Evolutionary conservation across 2,329 filamentous ascomycete genomes (phyloP).

Genomic region (Ophiostoma fasciatum): DNA sequence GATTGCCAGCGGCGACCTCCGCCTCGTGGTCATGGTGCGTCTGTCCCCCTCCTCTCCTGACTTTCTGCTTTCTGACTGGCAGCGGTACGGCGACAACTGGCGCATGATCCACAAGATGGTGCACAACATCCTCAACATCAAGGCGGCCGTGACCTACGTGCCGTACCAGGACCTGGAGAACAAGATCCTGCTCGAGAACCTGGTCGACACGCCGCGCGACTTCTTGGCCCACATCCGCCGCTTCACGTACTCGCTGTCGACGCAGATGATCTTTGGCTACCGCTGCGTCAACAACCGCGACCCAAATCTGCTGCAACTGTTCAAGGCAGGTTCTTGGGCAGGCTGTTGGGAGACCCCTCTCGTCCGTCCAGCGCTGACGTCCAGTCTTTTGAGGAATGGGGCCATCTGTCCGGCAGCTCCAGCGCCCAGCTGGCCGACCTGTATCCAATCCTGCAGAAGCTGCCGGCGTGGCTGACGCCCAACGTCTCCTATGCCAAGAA

Average conservation of each 20-base stretch:
- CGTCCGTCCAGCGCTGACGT: not conserved
- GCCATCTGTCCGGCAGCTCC: not conserved
- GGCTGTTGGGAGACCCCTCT: not conserved
- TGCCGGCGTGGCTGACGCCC: conserved; percentile 28
- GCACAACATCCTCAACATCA: conserved; percentile 32
- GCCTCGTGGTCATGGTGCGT: not conserved
- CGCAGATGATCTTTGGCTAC: conserved; percentile 11
- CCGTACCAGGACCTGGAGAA: conserved; percentile 42
- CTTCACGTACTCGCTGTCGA: conserved; percentile 8
- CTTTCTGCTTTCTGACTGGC: too few species aligned
- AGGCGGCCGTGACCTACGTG: conserved; percentile 31
- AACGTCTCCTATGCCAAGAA: conserved; percentile 24
- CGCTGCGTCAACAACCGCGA: conserved; percentile 6
- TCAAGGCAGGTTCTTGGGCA: not conserved
- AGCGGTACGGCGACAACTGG: conserved; percentile 20
- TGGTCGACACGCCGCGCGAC: conserved; percentile 22
- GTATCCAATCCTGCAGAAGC: conserved; percentile 13
- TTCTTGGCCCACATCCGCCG: conserved; percentile 14
- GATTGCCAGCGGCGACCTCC: conserved; percentile 9
- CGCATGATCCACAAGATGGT: conserved; percentile 22
- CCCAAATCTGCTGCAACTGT: conserved; percentile 6
- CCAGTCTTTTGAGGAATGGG: not conserved
- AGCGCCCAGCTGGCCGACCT: conserved; percentile 5
- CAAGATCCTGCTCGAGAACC: conserved; percentile 33
- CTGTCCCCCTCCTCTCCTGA: too few species aligned